Conservation (phyloP, 2,329 filamentous ascomycete genomes). For the Boeremia lycopersici region DNA sequence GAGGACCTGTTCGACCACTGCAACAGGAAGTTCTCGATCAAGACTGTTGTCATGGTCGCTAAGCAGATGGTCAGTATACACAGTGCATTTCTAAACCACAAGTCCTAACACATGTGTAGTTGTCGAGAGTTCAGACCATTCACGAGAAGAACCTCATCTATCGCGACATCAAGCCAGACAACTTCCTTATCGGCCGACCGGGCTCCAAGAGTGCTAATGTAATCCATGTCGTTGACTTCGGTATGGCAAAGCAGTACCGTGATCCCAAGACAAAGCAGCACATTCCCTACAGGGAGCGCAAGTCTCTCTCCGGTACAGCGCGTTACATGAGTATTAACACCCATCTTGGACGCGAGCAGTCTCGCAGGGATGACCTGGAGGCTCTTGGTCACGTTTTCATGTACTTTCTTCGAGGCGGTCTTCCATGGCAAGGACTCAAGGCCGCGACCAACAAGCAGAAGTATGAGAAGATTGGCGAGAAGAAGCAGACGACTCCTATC, state of each 20-base stretch:
- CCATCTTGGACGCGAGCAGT: constrained; percentile 94
- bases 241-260: constrained; percentile 99
- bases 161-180: constrained; percentile 98
- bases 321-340: constrained; percentile 99
- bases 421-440: constrained; percentile 72
- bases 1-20: constrained; percentile 98
- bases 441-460: constrained; percentile 87
- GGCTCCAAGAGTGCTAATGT: constrained; percentile 95
- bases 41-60: constrained; percentile 98
- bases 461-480: constrained; percentile 99
- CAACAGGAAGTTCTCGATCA: constrained; percentile 91
- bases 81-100: neutral
- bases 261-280: constrained; percentile 99
- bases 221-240: constrained; percentile 98
- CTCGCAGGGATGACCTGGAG: constrained; percentile 92
- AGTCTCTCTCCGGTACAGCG: constrained; percentile 94
- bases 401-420: constrained; percentile 70
- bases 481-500: constrained; percentile 97
- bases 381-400: constrained; percentile 75
- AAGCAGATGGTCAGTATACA: constrained; percentile 90
- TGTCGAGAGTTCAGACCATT: constrained; percentile 90
- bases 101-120: constrained; percentile 53
- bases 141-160: constrained; percentile 99
- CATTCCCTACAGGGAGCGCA: constrained; percentile 95
- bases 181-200: constrained; percentile 94